phyloP scores from a whole-genome alignment of 352 stramenopile genomes.

The Phytophthora litchii region DNA sequence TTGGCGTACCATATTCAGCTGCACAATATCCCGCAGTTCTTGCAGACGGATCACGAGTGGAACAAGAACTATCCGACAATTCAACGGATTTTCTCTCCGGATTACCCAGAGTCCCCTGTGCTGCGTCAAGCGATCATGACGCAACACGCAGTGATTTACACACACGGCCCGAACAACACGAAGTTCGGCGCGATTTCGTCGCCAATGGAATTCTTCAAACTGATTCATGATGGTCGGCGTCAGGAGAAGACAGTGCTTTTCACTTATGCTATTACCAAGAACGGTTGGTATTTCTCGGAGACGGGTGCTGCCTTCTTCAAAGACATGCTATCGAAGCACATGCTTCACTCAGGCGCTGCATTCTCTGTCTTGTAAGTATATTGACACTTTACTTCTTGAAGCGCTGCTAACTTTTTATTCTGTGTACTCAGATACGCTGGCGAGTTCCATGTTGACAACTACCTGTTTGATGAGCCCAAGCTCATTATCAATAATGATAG shows the following conservation, averaged over 20 bases:
- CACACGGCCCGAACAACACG: constrained; percentile 35
- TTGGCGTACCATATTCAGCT: constrained; percentile 45
- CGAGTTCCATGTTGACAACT: constrained; percentile 39
- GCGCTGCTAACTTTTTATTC: not conserved
- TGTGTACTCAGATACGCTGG: constrained; percentile 38
- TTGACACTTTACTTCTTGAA: not conserved
- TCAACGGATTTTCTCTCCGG: constrained; percentile 44
- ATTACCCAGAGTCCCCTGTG: constrained; percentile 35
- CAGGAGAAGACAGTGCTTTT: constrained; percentile 43
- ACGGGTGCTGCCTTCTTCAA: constrained; percentile 50
- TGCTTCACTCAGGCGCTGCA: constrained; percentile 43
- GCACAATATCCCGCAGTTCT: constrained; percentile 41
- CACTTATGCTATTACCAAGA: constrained; percentile 48
- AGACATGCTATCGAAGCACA: constrained; percentile 55
- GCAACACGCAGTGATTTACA: constrained; percentile 47
- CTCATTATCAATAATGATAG: constrained; percentile 52
- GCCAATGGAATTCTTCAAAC: constrained; percentile 42
- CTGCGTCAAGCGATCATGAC: constrained; percentile 45
- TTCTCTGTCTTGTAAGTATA: constrained; percentile 41
- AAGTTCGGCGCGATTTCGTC: constrained; percentile 33
- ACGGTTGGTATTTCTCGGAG: constrained; percentile 52
- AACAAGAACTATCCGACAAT: constrained; percentile 48
- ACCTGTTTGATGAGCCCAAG: constrained; percentile 34
- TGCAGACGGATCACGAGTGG: constrained; percentile 43
- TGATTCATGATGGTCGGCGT: constrained; percentile 39